Percentiles rank a stretch among this genome's conserved stretches.
phyloP scores from a whole-genome alignment of 257 asterid species.

The Primulina eburnea region DNA sequence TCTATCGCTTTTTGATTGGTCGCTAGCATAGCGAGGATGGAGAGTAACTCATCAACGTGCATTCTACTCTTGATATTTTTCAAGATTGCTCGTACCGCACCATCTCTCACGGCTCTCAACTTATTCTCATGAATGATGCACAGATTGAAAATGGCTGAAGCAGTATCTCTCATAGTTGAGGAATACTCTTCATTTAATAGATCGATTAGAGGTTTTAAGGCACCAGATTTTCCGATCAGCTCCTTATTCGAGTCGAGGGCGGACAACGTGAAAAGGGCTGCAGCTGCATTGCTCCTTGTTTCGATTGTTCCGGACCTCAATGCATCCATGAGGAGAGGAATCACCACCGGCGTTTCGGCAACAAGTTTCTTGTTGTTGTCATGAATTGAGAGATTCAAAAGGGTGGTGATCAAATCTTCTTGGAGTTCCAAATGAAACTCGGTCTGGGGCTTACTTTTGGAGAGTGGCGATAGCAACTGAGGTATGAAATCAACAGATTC shows the following conservation, averaged over 20 bases:
- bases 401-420: constrained; percentile 81
- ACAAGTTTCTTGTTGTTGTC: constrained; percentile 83
- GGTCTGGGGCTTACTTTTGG: constrained; percentile 27
- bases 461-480: constrained; percentile 59
- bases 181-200: constrained; percentile 71
- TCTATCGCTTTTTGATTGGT: constrained; percentile 59
- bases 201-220: constrained; percentile 58
- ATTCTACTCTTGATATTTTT: constrained; percentile 44
- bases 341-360: constrained; percentile 67
- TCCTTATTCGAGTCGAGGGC: constrained; percentile 81
- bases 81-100: constrained; percentile 63
- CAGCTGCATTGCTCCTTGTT: constrained; percentile 88
- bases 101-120: constrained; percentile 70
- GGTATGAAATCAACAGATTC: constrained; percentile 57
- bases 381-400: constrained; percentile 78
- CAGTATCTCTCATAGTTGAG: constrained; percentile 69
- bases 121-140: constrained; percentile 76
- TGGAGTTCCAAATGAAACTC: constrained; percentile 52
- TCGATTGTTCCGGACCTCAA: constrained; percentile 57
- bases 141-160: constrained; percentile 73
- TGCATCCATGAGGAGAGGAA: constrained; percentile 66
- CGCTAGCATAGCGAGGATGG: constrained; percentile 85
- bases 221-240: constrained; percentile 71
- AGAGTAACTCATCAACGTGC: constrained; percentile 64
- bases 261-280: constrained; percentile 75